phyloP scores from a whole-genome alignment of 306 rosid species.

The Vachellia collinsii region DNA sequence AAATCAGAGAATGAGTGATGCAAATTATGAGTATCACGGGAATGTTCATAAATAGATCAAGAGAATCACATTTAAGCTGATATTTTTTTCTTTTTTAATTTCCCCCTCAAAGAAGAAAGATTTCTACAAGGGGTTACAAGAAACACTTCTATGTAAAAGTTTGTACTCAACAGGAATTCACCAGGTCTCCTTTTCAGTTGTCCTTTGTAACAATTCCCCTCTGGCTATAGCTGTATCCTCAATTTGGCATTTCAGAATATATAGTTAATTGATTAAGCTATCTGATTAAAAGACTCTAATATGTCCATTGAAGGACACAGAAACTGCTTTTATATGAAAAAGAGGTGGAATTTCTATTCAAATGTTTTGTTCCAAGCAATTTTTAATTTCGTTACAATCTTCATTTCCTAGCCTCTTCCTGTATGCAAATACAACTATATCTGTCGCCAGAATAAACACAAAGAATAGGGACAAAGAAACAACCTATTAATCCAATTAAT shows the following conservation, averaged over 20 bases:
- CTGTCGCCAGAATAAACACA: no score
- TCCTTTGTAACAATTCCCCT: background rate
- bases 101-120: background rate
- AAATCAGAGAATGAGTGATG: conserved; percentile 41
- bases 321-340: no score
- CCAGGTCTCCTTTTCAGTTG: background rate
- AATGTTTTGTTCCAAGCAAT: no score
- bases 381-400: no score
- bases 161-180: conserved; percentile 9
- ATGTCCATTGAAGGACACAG: no score
- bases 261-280: no score
- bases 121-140: background rate
- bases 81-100: background rate
- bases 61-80: conserved; percentile 17
- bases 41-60: conserved; percentile 13
- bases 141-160: background rate
- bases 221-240: background rate
- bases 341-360: no score
- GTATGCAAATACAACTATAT: no score
- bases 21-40: conserved; percentile 18
- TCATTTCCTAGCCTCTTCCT: no score
- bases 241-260: background rate
- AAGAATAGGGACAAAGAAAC: no score
- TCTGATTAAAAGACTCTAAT: background rate
- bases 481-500: background rate